phyloP scores from a whole-genome alignment of 495 filamentous ascomycete species.

The Cercophora samala region DNA sequence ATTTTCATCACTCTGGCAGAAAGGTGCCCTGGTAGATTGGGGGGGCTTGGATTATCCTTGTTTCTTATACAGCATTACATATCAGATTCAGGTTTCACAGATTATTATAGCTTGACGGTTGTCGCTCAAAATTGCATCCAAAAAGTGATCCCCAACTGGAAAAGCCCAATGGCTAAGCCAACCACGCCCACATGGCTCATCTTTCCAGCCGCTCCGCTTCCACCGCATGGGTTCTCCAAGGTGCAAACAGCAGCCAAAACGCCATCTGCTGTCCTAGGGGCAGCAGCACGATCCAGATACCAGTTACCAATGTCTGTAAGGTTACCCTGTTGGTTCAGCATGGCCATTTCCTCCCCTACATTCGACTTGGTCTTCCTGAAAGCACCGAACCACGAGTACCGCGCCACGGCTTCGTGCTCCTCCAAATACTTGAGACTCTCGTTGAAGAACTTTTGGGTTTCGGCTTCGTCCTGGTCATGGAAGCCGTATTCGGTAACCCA shows the following conservation, averaged over 20 bases:
- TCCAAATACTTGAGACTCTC: slow-evolving; percentile 52
- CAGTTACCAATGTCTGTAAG: slow-evolving; percentile 60
- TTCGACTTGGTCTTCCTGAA: slow-evolving; percentile 57
- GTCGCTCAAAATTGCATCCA: neutral
- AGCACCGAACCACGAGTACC: slow-evolving; percentile 63
- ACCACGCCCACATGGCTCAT: neutral
- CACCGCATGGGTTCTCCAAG: slow-evolving; percentile 17
- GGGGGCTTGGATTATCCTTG: neutral
- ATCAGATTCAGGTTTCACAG: neutral
- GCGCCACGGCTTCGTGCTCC: slow-evolving; percentile 43
- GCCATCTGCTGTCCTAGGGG: neutral
- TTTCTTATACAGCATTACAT: neutral
- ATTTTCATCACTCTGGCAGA: slow-evolving; percentile 26
- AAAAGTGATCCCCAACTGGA: neutral
- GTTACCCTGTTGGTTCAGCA: slow-evolving; percentile 51
- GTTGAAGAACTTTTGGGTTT: slow-evolving; percentile 57
- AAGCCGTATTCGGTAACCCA: slow-evolving; percentile 61
- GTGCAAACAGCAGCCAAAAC: slow-evolving; percentile 13
- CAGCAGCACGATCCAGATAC: slow-evolving; percentile 48
- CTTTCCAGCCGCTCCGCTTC: neutral
- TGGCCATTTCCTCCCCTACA: slow-evolving; percentile 55
- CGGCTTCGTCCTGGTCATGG: slow-evolving; percentile 38
- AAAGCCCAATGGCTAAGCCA: neutral
- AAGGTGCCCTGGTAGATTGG: slow-evolving; percentile 29
- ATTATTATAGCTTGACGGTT: neutral